phyloP scores from a whole-genome alignment of 1,284 basidiomycete species.

The Tilletiopsis washingtonensis region DNA sequence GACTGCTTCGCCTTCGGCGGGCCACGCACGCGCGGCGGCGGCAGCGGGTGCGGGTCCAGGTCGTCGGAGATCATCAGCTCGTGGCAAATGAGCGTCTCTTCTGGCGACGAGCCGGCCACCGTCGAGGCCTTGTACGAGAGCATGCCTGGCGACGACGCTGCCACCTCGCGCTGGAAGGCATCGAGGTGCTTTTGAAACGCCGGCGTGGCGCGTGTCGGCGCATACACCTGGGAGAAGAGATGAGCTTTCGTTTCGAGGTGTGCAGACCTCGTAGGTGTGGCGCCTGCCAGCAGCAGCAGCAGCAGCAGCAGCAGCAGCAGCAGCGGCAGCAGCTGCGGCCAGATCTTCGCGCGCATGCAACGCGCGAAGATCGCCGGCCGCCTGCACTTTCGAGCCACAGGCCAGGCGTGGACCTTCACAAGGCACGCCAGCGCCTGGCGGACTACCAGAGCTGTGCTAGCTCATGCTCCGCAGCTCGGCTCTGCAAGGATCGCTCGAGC shows the following conservation, averaged over 20 bases:
- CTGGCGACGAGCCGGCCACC: conserved; percentile 21
- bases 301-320: too few species aligned
- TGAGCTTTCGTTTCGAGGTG: not conserved
- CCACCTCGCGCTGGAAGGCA: conserved; percentile 32
- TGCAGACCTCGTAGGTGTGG: not conserved
- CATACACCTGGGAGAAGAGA: conserved; percentile 16
- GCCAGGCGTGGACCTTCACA: too few species aligned
- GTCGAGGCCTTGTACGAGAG: conserved; percentile 37
- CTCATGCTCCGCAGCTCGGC: too few species aligned
- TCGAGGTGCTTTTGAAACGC: conserved; percentile 33
- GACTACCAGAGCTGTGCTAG: too few species aligned
- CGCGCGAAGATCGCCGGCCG: too few species aligned
- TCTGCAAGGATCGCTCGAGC: too few species aligned
- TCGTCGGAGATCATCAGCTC: conserved; percentile 38
- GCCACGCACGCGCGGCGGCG: conserved; percentile 2
- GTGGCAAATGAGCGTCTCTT: conserved; percentile 38
- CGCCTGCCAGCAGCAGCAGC: not conserved
- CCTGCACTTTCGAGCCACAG: too few species aligned
- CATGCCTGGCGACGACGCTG: conserved; percentile 35
- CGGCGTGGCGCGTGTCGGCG: conserved; percentile 31
- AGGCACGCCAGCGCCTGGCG: too few species aligned
- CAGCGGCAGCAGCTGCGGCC: too few species aligned
- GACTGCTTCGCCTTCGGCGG: conserved; percentile 15
- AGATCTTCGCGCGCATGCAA: too few species aligned
- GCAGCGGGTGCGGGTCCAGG: conserved; percentile 31